These are phyloP conservation scores for Agrocybe praecox DNA, from an alignment of 768 basidiomycete genomes.

Conservation along the genomic window DNA sequence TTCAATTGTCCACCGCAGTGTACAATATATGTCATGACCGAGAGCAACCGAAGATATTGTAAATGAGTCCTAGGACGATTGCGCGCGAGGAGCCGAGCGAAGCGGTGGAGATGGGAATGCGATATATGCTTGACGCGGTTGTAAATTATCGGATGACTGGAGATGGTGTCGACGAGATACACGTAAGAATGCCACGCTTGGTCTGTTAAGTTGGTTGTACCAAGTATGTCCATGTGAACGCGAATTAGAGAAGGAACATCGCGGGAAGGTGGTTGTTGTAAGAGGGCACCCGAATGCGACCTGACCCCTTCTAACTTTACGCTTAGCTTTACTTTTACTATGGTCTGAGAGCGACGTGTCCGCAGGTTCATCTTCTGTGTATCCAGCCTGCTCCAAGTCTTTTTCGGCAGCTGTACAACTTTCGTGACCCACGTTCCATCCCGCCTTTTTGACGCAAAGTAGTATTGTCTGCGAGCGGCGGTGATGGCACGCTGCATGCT, in stretches of 20 bases:
- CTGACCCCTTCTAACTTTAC: neutral
- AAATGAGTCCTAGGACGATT: slow-evolving; percentile 58
- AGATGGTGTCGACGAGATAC: slow-evolving; percentile 32
- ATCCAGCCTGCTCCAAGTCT: neutral
- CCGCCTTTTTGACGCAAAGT: neutral
- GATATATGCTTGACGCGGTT: slow-evolving; percentile 30
- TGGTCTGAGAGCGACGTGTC: neutral
- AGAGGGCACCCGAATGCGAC: neutral
- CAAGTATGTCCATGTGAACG: slow-evolving; percentile 18
- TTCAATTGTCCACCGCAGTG: slow-evolving; percentile 55
- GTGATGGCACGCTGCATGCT: slow-evolving; percentile 4
- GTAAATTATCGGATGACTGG: slow-evolving; percentile 19
- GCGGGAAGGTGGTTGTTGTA: slow-evolving; percentile 11
- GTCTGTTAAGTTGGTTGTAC: slow-evolving; percentile 22
- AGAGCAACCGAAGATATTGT: slow-evolving; percentile 66
- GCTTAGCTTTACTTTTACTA: neutral
- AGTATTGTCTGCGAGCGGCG: neutral
- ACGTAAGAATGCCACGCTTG: slow-evolving; percentile 47
- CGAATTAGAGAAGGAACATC: slow-evolving; percentile 7
- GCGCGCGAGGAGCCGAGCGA: slow-evolving; percentile 60
- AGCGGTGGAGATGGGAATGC: slow-evolving; percentile 56
- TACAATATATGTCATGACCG: slow-evolving; percentile 63
- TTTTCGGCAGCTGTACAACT: neutral
- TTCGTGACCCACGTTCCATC: neutral
- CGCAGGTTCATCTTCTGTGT: neutral